Percentiles rank a stretch among this genome's conserved stretches.
Conservation (phyloP, 371 early-diverging fungal genomes). For the Haplosporangium sp. region DNA sequence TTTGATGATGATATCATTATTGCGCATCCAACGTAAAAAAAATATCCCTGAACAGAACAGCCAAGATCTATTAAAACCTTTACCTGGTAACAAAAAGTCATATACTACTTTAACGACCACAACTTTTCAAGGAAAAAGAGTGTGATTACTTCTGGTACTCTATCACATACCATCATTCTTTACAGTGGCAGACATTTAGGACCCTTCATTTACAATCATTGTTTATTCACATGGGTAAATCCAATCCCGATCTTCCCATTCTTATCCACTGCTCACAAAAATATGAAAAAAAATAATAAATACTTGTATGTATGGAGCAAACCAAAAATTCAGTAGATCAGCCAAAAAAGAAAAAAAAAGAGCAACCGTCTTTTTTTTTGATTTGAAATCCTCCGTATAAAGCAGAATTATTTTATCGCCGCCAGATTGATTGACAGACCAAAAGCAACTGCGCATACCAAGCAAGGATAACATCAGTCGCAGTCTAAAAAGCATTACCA, state of each 20-base stretch:
- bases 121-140: no score
- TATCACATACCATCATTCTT: no score
- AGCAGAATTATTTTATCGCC: not conserved
- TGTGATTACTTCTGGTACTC: no score
- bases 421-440: not conserved
- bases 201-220: not conserved
- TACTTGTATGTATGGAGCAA: not conserved
- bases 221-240: slow-evolving; percentile 2
- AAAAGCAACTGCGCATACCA: not conserved
- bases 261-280: not conserved
- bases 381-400: not conserved
- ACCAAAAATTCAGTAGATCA: no score
- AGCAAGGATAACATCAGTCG: no score
- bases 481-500: no score
- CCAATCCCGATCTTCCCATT: slow-evolving; percentile 5
- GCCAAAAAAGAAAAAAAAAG: slow-evolving; percentile 3
- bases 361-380: not conserved
- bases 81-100: no score
- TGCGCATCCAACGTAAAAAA: no score
- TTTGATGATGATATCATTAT: no score
- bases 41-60: no score
- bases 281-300: not conserved
- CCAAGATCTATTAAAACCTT: no score
- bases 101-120: no score
- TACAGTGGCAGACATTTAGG: not conserved